Percentiles rank a stretch among this genome's conserved stretches.
phyloP scores from a whole-genome alignment of 1,284 basidiomycete genomes.

The Apiotrichum montevideense region DNA sequence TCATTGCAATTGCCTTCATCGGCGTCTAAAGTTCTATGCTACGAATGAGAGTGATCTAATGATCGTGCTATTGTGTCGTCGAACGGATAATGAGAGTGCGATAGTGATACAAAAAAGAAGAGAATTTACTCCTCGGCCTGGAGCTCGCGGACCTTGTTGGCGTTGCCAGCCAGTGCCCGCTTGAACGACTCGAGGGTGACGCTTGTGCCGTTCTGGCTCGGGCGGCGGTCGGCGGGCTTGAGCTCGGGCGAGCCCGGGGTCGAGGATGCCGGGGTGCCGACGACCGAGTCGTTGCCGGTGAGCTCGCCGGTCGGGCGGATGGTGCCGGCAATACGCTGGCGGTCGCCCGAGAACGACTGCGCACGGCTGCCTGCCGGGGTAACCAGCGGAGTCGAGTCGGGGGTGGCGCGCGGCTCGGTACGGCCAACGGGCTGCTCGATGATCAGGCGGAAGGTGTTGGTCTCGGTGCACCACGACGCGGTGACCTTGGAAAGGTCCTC shows the following conservation, averaged over 20 bases:
- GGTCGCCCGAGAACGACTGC: slow-evolving; percentile 38
- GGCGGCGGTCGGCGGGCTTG: slow-evolving; percentile 24
- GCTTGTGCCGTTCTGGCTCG: slow-evolving; percentile 21
- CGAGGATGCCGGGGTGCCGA: slow-evolving; percentile 36
- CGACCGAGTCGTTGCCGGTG: slow-evolving; percentile 45
- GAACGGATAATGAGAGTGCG: too few relatives aligned
- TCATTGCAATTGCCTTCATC: not conserved
- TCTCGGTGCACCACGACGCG: slow-evolving; percentile 40
- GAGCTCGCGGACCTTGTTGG: slow-evolving; percentile 16
- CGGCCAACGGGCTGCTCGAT: slow-evolving; percentile 47
- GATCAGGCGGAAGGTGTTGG: slow-evolving; percentile 40
- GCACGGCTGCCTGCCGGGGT: slow-evolving; percentile 44
- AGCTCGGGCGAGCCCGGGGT: slow-evolving; percentile 36
- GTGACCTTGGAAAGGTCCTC: slow-evolving; percentile 44
- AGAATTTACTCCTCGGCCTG: slow-evolving; percentile 11
- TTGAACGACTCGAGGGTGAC: slow-evolving; percentile 46
- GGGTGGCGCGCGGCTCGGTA: slow-evolving; percentile 37
- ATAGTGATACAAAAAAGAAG: too few relatives aligned
- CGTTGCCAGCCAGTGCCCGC: slow-evolving; percentile 41
- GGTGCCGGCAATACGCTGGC: slow-evolving; percentile 13
- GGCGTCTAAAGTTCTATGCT: not conserved
- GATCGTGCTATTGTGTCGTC: not conserved
- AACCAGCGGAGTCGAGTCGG: slow-evolving; percentile 45
- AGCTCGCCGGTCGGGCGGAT: slow-evolving; percentile 30
- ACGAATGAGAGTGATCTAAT: not conserved